These are phyloP conservation scores for Fistulinella cinereoalba DNA, from an alignment of 1,284 basidiomycete genomes.

Conservation along the genomic window DNA sequence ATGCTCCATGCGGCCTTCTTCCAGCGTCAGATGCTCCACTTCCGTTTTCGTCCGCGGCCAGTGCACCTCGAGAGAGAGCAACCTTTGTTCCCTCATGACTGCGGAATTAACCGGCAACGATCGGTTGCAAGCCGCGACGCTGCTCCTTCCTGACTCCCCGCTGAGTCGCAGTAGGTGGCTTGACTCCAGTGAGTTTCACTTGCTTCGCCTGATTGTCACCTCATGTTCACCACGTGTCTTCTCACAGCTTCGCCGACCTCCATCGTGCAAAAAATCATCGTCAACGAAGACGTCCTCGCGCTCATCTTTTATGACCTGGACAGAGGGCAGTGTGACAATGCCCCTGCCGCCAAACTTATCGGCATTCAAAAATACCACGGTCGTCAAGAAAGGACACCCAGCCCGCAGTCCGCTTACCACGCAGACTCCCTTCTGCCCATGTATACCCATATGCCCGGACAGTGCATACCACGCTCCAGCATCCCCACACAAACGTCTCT, in stretches of 20 bases:
- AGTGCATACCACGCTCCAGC: slow-evolving; percentile 36
- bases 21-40: slow-evolving; percentile 58
- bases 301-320: slow-evolving; percentile 66
- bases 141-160: slow-evolving; percentile 59
- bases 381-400: slow-evolving; percentile 32
- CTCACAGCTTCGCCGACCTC: slow-evolving; percentile 46
- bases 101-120: slow-evolving; percentile 39
- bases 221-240: slow-evolving; percentile 27
- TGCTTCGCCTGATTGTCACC: slow-evolving; percentile 19
- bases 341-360: slow-evolving; percentile 58
- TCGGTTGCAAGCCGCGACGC: slow-evolving; percentile 40
- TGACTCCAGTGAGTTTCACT: slow-evolving; percentile 46
- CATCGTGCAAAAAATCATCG: slow-evolving; percentile 65
- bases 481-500: slow-evolving; percentile 33
- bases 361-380: slow-evolving; percentile 50
- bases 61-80: slow-evolving; percentile 51
- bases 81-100: slow-evolving; percentile 37
- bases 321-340: slow-evolving; percentile 43
- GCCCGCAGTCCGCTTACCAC: slow-evolving; percentile 30
- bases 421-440: slow-evolving; percentile 31
- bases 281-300: slow-evolving; percentile 59
- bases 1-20: slow-evolving; percentile 50
- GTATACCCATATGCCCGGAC: slow-evolving; percentile 33
- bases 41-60: slow-evolving; percentile 50
- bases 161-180: slow-evolving; percentile 62